phyloP scores from a whole-genome alignment of 257 asterid species.

The Scutellaria galericulata region DNA sequence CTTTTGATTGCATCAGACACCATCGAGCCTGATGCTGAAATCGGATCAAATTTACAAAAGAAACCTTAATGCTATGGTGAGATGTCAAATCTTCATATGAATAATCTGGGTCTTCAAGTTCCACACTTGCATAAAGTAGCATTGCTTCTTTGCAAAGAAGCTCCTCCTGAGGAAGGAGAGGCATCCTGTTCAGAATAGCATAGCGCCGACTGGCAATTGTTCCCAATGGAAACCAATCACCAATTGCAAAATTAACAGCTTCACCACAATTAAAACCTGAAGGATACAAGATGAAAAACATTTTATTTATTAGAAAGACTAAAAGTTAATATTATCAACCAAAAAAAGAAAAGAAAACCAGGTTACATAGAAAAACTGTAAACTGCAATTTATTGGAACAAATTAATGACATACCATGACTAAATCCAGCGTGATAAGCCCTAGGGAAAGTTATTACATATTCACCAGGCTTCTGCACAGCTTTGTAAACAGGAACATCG shows the following conservation, averaged over 20 bases:
- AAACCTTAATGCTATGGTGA: constrained; percentile 57
- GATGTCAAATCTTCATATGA: constrained; percentile 53
- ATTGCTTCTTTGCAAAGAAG: constrained; percentile 96
- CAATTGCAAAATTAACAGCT: constrained; percentile 95
- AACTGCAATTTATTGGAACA: constrained; percentile 11
- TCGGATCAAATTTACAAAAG: constrained; percentile 78
- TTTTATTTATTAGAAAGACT: constrained; percentile 14
- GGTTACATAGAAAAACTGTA: not conserved
- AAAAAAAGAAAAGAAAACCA: constrained; percentile 1
- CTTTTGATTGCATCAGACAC: constrained; percentile 64
- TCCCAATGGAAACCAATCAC: constrained; percentile 96
- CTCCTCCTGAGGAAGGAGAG: constrained; percentile 95
- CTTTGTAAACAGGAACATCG: constrained; percentile 86
- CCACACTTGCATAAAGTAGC: constrained; percentile 51
- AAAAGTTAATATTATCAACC: constrained; percentile 1
- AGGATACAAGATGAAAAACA: constrained; percentile 19
- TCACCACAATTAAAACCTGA: constrained; percentile 99
- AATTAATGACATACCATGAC: constrained; percentile 71
- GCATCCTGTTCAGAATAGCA: constrained; percentile 79
- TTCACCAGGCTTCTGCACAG: constrained; percentile 96
- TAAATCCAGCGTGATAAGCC: constrained; percentile 98
- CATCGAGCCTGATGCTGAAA: constrained; percentile 91
- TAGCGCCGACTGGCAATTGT: constrained; percentile 90
- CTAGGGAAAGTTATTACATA: constrained; percentile 90
- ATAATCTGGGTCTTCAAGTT: constrained; percentile 53